Conservation (phyloP, 345 rosid genomes). For the Dipteronia sinensis region DNA sequence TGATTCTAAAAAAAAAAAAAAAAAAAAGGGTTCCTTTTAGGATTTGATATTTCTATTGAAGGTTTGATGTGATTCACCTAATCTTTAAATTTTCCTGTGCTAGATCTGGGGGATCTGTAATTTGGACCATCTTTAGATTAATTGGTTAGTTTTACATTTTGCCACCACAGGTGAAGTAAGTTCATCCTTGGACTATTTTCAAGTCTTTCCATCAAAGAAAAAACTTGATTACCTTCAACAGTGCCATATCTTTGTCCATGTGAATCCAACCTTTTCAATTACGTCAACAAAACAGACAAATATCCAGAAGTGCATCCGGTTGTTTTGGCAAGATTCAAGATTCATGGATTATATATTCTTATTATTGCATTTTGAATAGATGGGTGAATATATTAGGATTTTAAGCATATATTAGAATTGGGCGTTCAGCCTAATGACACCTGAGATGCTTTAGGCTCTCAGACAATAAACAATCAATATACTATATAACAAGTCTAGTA, state of each 20-base stretch:
- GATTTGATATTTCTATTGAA: not conserved
- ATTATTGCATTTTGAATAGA: not conserved
- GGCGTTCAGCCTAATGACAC: not conserved
- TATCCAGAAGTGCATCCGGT: not conserved
- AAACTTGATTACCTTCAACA: not conserved
- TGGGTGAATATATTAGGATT: not conserved
- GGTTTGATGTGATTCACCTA: not conserved
- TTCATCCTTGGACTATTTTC: not conserved
- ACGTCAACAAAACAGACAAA: constrained; percentile 11
- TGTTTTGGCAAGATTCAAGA: not conserved
- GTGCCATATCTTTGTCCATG: not conserved
- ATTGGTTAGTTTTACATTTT: not conserved
- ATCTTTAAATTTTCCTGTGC: not conserved
- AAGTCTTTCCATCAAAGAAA: not conserved
- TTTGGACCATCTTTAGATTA: not conserved
- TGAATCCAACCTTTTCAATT: not conserved
- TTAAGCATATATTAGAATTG: not conserved
- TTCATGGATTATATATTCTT: not conserved
- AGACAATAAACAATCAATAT: not conserved
- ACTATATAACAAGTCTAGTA: not conserved
- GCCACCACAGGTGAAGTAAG: not conserved
- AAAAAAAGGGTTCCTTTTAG: not conserved
- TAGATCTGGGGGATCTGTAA: not conserved
- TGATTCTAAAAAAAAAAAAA: not conserved
- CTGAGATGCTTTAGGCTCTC: not conserved